Evolutionary conservation across 208 protist species (phyloP), one percentile per base, ranked within the genome.

Genomic region (Tritrichomonas foetus): DNA sequence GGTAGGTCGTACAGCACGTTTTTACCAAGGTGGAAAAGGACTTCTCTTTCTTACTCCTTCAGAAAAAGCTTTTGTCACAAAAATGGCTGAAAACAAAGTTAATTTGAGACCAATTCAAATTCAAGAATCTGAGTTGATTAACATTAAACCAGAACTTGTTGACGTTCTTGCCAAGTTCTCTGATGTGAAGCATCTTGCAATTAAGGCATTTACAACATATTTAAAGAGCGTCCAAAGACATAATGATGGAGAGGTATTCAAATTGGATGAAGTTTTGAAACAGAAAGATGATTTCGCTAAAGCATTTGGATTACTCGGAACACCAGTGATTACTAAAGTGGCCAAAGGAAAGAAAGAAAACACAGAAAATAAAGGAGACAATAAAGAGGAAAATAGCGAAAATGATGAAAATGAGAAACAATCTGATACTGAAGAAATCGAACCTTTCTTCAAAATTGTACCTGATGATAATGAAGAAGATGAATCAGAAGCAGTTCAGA

Each of bases 1-100:
- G n/a, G 98, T 98, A 0, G 98, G 98, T 33, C 96, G 98, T 44
- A 97, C 96, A 39, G 96, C 96, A 3, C 97, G 98, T 30, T 98
- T 98, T 92, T 95, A 98, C 0, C 95, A 97, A 1, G 95, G 96
- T 36, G 99, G 99, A 16, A 97, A 98, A 22, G 97, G 96, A 94
- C 92, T 98, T 95, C 66, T 98, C 97, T 95, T 98, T 96, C 92
- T 99, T 93, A 69, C 98, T 95, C 97, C 96, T 96, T 95, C 96
- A 94, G 95, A 98, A 97, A 94, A 95, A 95, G 93, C 53, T 44
- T 95, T 98, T 64, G 33, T 96, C 13, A 13, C 44, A 57, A 89
- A 57, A 27, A 41, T 89, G 9, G 44, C 41, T 25, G 25, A 53
- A 47, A 75, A 8, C 16, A 93, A 22, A 11, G 66, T 94, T 20